A percentile compares a stretch with the other conserved stretches of the same genome.
Conservation (phyloP, 2,329 filamentous ascomycete genomes). For the Talaromyces sp. region DNA sequence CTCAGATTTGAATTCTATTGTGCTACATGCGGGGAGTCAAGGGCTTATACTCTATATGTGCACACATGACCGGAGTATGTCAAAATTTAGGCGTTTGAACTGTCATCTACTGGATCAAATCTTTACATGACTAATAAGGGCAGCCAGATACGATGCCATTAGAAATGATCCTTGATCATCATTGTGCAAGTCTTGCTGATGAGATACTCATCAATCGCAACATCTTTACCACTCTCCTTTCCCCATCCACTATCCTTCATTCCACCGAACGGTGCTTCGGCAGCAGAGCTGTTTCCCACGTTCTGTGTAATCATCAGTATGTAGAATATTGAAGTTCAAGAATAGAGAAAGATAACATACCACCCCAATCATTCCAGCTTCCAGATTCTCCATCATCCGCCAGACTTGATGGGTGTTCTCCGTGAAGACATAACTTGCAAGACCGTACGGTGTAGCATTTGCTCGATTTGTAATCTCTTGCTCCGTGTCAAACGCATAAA, state of each 20-base stretch:
- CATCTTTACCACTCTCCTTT: slow-evolving; percentile 27
- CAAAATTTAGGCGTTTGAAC: background rate
- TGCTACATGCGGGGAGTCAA: background rate
- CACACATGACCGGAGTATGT: background rate
- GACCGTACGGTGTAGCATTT: slow-evolving; percentile 44
- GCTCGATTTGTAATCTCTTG: slow-evolving; percentile 44
- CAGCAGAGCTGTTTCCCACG: slow-evolving; percentile 24
- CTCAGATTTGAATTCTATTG: too few species aligned
- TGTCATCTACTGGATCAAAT: background rate
- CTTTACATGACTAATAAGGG: too few species aligned
- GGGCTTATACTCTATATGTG: background rate
- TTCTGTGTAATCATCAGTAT: slow-evolving; percentile 24
- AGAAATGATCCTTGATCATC: slow-evolving; percentile 33
- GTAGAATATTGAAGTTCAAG: rapidly evolving
- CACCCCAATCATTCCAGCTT: slow-evolving; percentile 44
- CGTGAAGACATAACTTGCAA: slow-evolving; percentile 48
- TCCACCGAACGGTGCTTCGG: slow-evolving; percentile 25
- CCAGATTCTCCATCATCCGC: slow-evolving; percentile 41
- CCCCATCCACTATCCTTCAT: slow-evolving; percentile 32
- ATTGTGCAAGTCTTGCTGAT: slow-evolving; percentile 47
- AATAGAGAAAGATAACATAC: background rate
- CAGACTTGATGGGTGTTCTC: slow-evolving; percentile 44
- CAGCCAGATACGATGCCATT: slow-evolving; percentile 6
- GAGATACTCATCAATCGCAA: slow-evolving; percentile 33
- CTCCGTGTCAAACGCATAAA: slow-evolving; percentile 55